Evolutionary conservation across 2,329 filamentous ascomycete genomes (phyloP).

Genomic region (Penicillium sp.): DNA sequence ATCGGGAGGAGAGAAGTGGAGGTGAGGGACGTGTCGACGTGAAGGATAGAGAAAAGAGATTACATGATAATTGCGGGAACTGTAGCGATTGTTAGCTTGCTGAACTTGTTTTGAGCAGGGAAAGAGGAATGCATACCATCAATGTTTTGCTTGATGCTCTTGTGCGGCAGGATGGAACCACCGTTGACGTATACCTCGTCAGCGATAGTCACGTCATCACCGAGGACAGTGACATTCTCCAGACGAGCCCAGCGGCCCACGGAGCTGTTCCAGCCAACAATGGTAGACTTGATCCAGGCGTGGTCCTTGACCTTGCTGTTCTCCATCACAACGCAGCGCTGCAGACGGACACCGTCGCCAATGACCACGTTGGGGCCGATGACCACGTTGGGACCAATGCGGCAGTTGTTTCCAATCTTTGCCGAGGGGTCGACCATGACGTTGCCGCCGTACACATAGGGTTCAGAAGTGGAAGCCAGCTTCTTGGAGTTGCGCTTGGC

Average conservation of each 20-base stretch:
- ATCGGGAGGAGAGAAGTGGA: slow-evolving; percentile 23
- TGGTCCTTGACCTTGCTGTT: slow-evolving; percentile 97
- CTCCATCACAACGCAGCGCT: slow-evolving; percentile 85
- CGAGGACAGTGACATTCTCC: slow-evolving; percentile 97
- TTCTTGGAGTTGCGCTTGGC: slow-evolving; percentile 87
- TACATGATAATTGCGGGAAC: slow-evolving; percentile 55
- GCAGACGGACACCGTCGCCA: slow-evolving; percentile 89
- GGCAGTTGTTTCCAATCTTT: slow-evolving; percentile 98
- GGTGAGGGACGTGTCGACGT: slow-evolving; percentile 31
- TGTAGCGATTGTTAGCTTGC: slow-evolving; percentile 23
- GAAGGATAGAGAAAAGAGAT: slow-evolving; percentile 27
- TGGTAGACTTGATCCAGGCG: slow-evolving; percentile 98
- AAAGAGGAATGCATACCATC: slow-evolving; percentile 60
- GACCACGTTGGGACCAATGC: slow-evolving; percentile 95
- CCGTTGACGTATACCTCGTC: slow-evolving; percentile 99
- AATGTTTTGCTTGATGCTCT: slow-evolving; percentile 98
- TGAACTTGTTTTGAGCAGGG: not conserved
- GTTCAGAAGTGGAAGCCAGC: slow-evolving; percentile 70
- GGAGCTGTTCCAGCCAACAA: slow-evolving; percentile 97
- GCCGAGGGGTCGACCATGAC: slow-evolving; percentile 92
- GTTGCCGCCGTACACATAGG: slow-evolving; percentile 89
- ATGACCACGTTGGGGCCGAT: slow-evolving; percentile 92
- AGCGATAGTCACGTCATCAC: slow-evolving; percentile 95
- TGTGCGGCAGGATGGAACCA: slow-evolving; percentile 91
- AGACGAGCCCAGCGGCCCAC: slow-evolving; percentile 94